Evolutionary conservation across 257 asterid genomes (phyloP).

Genomic region (Solanum phureja): DNA sequence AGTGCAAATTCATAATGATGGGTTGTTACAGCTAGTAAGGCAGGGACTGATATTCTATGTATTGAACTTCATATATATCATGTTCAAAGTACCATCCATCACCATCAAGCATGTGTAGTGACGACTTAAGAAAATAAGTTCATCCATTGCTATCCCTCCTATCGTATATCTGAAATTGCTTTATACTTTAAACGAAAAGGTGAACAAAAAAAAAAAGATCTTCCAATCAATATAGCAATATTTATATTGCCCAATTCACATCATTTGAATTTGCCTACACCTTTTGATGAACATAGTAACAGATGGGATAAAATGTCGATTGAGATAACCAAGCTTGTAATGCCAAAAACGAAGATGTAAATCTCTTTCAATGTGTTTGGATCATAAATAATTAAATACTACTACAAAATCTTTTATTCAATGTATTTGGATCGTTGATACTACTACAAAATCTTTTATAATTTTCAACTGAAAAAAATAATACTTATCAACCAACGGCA

Average conservation of each 20-base stretch:
- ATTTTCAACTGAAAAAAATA: background rate
- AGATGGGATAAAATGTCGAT: background rate
- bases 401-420: background rate
- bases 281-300: background rate
- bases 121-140: background rate
- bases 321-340: background rate
- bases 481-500: background rate
- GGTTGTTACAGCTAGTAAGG: background rate
- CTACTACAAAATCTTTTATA: background rate
- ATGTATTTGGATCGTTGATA: background rate
- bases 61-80: background rate
- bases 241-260: background rate
- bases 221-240: background rate
- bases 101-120: too few relatives aligned
- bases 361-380: background rate
- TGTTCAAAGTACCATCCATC: background rate
- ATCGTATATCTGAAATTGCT: background rate
- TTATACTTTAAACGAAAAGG: background rate
- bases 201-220: background rate
- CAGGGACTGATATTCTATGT: background rate
- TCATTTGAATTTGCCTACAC: background rate
- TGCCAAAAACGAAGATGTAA: background rate
- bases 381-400: background rate
- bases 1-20: background rate
- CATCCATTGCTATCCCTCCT: background rate